Conservation (phyloP, 257 asterid genomes). For the Oldenlandia corymbosa region DNA sequence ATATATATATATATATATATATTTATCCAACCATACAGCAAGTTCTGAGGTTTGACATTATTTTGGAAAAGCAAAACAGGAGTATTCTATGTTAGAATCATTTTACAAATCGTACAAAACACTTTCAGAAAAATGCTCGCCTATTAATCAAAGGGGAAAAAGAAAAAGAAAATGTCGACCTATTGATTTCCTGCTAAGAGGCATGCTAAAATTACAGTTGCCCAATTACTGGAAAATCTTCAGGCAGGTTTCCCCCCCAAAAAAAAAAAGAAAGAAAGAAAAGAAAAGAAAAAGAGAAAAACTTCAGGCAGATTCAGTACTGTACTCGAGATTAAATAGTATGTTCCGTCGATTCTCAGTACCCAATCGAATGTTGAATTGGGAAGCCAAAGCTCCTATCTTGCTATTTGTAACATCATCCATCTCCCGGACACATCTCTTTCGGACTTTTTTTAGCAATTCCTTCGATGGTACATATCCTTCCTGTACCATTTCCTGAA, state of each 20-base stretch:
- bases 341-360: conserved; percentile 50
- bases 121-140: not conserved
- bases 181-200: not conserved
- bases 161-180: no score
- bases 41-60: no score
- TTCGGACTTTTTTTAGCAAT: conserved; percentile 62
- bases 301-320: conserved; percentile 38
- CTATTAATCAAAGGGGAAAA: not conserved
- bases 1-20: no score
- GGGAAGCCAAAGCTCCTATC: conserved; percentile 43
- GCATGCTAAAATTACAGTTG: not conserved
- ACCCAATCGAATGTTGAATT: conserved; percentile 43
- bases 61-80: not conserved
- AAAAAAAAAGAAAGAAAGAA: no score
- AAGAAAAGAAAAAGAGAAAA: no score
- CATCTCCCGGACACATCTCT: conserved; percentile 86
- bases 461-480: conserved; percentile 67
- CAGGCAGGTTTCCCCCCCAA: conserved; percentile 28
- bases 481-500: conserved; percentile 68
- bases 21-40: no score
- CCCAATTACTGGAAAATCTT: not conserved
- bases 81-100: not conserved
- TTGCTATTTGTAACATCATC: conserved; percentile 50
- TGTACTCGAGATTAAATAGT: conserved; percentile 53
- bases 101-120: not conserved